Percentiles rank a stretch among this genome's conserved stretches.
These are phyloP conservation scores for Sutorius eximius DNA, from an alignment of 1,284 basidiomycete genomes.

Conservation along the genomic window DNA sequence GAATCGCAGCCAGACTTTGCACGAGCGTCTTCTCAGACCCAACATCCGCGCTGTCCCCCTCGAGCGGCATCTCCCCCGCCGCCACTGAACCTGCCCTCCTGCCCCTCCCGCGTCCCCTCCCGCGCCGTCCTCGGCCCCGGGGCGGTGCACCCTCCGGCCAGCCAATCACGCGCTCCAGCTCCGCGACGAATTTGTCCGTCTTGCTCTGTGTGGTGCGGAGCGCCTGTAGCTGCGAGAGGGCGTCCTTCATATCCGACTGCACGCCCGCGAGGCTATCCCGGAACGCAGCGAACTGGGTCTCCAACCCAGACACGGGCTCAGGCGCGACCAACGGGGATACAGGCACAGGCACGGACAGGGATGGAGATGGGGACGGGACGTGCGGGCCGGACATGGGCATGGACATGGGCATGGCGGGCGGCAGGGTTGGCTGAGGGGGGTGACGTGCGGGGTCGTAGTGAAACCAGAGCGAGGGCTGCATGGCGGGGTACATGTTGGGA, in stretches of 20 bases:
- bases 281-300: slow-evolving; percentile 18
- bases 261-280: slow-evolving; percentile 7
- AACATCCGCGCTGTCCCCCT: background rate
- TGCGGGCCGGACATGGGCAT: background rate
- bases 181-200: slow-evolving; percentile 8
- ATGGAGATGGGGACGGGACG: background rate
- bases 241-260: slow-evolving; percentile 16
- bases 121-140: background rate
- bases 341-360: too few species aligned
- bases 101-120: background rate
- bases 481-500: slow-evolving; percentile 2
- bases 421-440: background rate
- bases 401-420: background rate
- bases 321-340: background rate
- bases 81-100: background rate
- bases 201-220: slow-evolving; percentile 17
- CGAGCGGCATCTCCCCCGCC: background rate
- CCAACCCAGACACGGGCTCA: slow-evolving; percentile 14
- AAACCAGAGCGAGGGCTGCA: background rate
- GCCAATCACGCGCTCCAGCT: slow-evolving; percentile 20
- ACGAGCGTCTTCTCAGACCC: slow-evolving; percentile 7
- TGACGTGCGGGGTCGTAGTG: slow-evolving; percentile 5
- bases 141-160: background rate
- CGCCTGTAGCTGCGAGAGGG: slow-evolving; percentile 18
- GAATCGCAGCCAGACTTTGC: slow-evolving; percentile 24